Evolutionary conservation across 768 basidiomycete species (phyloP).

Genomic region (Trametes maxima): DNA sequence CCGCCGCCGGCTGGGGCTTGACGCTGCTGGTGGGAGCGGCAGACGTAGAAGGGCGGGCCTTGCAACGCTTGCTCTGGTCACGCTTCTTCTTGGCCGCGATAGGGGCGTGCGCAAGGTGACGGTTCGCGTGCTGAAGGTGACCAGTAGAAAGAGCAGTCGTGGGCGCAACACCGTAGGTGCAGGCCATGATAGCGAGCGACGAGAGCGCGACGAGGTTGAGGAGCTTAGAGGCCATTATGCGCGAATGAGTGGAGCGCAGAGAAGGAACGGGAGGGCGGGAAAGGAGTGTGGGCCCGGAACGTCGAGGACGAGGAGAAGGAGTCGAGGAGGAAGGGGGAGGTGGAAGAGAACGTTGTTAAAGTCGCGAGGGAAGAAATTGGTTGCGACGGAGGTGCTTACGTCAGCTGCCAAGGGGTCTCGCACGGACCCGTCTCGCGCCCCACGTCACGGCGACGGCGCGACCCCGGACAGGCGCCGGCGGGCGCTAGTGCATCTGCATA

Average conservation of each 20-base stretch:
- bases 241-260: slow-evolving; percentile 9
- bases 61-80: slow-evolving; percentile 52
- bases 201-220: slow-evolving; percentile 61
- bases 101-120: slow-evolving; percentile 48
- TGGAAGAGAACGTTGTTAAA: slow-evolving; percentile 1
- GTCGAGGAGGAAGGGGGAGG: slow-evolving; percentile 15
- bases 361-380: slow-evolving; percentile 21
- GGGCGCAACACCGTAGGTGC: slow-evolving; percentile 48
- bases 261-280: slow-evolving; percentile 30
- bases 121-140: slow-evolving; percentile 31
- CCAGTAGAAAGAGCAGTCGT: slow-evolving; percentile 50
- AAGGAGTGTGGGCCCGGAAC: slow-evolving; percentile 34
- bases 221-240: slow-evolving; percentile 43
- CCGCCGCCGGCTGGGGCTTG: slow-evolving; percentile 14
- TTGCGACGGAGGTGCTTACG: slow-evolving; percentile 23
- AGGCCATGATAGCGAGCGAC: slow-evolving; percentile 57
- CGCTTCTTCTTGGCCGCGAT: slow-evolving; percentile 49
- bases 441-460: neutral
- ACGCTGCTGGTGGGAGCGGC: slow-evolving; percentile 9
- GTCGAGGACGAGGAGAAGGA: slow-evolving; percentile 18
- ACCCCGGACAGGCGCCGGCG: neutral
- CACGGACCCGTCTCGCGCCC: slow-evolving; percentile 21
- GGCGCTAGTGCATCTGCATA: neutral
- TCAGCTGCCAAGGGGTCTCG: slow-evolving; percentile 28
- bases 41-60: slow-evolving; percentile 44